phyloP scores from a whole-genome alignment of 768 basidiomycete species.

The Tulasnella sp. region DNA sequence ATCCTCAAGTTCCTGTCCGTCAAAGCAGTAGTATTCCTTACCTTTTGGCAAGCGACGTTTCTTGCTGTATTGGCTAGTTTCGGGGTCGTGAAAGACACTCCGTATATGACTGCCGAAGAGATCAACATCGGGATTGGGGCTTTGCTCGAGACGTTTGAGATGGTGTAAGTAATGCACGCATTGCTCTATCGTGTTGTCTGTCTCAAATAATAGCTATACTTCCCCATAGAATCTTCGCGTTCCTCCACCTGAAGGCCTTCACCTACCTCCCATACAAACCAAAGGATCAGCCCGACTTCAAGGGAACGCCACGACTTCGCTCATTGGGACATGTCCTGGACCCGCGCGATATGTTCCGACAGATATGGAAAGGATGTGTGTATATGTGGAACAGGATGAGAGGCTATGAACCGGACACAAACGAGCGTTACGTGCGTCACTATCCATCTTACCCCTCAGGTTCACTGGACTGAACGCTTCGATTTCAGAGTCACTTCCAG shows the following conservation, averaged over 20 bases:
- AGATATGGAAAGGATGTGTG: slow-evolving; percentile 55
- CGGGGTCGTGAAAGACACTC: slow-evolving; percentile 60
- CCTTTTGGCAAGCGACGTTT: slow-evolving; percentile 70
- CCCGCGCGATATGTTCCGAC: slow-evolving; percentile 63
- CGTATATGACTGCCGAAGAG: slow-evolving; percentile 68
- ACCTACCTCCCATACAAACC: slow-evolving; percentile 60
- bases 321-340: slow-evolving; percentile 64
- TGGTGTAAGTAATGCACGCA: slow-evolving; percentile 52
- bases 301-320: slow-evolving; percentile 52
- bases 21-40: slow-evolving; percentile 72
- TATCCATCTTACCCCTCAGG: neutral
- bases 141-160: slow-evolving; percentile 66
- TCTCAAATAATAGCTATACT: neutral
- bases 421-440: slow-evolving; percentile 35
- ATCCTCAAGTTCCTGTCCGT: slow-evolving; percentile 65
- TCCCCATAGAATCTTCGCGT: slow-evolving; percentile 56
- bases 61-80: slow-evolving; percentile 56
- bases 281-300: slow-evolving; percentile 36
- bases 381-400: slow-evolving; percentile 55
- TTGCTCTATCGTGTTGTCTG: neutral
- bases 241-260: slow-evolving; percentile 70
- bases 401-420: slow-evolving; percentile 52
- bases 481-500: slow-evolving; percentile 41
- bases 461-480: slow-evolving; percentile 25
- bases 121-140: slow-evolving; percentile 70